Conservation (phyloP, 1,284 basidiomycete species). For the Boletus albobrunnescens region DNA sequence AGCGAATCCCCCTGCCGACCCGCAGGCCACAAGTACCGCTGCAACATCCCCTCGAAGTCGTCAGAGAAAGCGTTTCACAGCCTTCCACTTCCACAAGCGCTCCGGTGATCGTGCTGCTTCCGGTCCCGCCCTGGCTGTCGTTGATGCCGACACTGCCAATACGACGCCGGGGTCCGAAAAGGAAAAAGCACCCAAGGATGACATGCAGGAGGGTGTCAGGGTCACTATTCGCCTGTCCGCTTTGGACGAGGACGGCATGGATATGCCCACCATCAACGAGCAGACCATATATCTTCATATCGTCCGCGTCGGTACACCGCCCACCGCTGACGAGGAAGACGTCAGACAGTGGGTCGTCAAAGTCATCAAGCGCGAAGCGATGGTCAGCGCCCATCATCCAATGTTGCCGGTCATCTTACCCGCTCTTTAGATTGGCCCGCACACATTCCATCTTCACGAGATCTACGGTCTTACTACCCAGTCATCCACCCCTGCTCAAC, state of each 20-base stretch:
- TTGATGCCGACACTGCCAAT: constrained; percentile 50
- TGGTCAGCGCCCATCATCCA: constrained; percentile 39
- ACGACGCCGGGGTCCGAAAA: constrained; percentile 35
- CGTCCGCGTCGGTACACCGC: constrained; percentile 58
- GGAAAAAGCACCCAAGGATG: constrained; percentile 39
- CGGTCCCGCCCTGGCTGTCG: constrained; percentile 72
- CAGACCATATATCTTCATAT: constrained; percentile 85
- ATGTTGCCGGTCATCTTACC: constrained; percentile 7
- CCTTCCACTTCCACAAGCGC: constrained; percentile 60
- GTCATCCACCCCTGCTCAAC: constrained; percentile 38
- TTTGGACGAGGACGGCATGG: constrained; percentile 65
- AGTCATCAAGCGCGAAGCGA: constrained; percentile 85
- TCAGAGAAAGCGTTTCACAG: constrained; percentile 53
- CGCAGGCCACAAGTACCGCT: constrained; percentile 19
- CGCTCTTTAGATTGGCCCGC: constrained; percentile 66
- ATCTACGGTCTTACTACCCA: constrained; percentile 82
- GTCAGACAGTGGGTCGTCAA: constrained; percentile 77
- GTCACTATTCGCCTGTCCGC: constrained; percentile 75
- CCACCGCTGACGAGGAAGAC: constrained; percentile 43
- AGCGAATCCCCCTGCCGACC: constrained; percentile 13
- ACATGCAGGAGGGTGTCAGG: constrained; percentile 63
- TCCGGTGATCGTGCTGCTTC: constrained; percentile 47
- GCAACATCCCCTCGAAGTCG: constrained; percentile 15
- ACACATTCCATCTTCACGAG: constrained; percentile 89
- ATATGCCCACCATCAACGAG: constrained; percentile 67